Percentiles rank a stretch among this genome's conserved stretches.
Conservation (phyloP, 495 filamentous ascomycete species). For the Trichoderma orchidacearum region DNA sequence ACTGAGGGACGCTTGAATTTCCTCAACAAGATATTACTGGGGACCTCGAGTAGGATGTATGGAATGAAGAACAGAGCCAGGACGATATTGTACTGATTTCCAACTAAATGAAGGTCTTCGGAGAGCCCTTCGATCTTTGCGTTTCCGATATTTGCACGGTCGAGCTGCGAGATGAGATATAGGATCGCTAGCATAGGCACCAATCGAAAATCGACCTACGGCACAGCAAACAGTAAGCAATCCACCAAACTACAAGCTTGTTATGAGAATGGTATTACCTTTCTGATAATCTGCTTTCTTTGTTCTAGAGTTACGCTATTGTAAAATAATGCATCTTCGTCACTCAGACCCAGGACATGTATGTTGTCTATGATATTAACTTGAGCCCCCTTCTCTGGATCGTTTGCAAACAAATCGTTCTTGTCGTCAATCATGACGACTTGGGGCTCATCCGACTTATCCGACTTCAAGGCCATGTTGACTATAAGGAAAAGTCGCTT, state of each 20-base stretch:
- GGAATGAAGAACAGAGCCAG: conserved; percentile 41
- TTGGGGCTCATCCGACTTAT: neutral
- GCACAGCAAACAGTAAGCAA: neutral
- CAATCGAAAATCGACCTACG: conserved; percentile 19
- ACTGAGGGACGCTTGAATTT: conserved; percentile 26
- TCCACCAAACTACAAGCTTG: too few species aligned
- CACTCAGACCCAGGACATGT: neutral
- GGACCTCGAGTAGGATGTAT: conserved; percentile 24
- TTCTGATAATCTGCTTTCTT: neutral
- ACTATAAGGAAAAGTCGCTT: too few species aligned
- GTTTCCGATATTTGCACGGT: conserved; percentile 22
- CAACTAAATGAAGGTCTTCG: conserved; percentile 43
- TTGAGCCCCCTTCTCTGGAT: neutral
- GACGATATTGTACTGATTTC: conserved; percentile 52
- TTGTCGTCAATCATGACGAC: neutral
- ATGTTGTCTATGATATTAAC: neutral
- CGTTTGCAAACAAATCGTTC: neutral
- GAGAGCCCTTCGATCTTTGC: conserved; percentile 43
- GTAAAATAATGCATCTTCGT: neutral
- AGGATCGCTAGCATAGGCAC: conserved; percentile 31
- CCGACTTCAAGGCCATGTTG: neutral
- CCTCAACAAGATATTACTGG: conserved; percentile 71
- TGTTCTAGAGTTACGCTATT: neutral
- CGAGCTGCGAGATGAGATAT: conserved; percentile 22
- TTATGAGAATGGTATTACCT: neutral